phyloP scores from a whole-genome alignment of 1,284 basidiomycete genomes.

The Paramarasmius palmivorus region DNA sequence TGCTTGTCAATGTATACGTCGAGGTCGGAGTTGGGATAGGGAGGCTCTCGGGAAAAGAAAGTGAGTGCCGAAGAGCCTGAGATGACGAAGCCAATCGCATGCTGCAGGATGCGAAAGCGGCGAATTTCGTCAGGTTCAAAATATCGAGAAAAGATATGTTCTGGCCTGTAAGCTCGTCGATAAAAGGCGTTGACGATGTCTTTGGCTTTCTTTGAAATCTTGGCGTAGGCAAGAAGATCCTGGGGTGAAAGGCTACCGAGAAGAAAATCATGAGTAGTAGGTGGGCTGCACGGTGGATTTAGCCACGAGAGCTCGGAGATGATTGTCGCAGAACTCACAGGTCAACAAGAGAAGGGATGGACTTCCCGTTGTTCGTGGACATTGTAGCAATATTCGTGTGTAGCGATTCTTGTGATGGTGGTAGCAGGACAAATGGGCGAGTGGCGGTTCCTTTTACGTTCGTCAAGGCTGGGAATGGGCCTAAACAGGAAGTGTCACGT shows the following conservation, averaged over 20 bases:
- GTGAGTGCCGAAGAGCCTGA: constrained; percentile 11
- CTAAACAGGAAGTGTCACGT: no score
- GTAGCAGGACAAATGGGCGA: no score
- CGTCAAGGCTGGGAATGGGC: no score
- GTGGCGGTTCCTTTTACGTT: no score
- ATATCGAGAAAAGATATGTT: constrained; percentile 4
- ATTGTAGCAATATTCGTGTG: no score
- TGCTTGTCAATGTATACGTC: constrained; percentile 3
- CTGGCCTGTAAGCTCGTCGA: constrained; percentile 7
- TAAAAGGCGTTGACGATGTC: constrained; percentile 2
- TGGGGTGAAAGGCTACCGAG: constrained; percentile 5
- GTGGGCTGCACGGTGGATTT: no score
- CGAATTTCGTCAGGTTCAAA: constrained; percentile 1
- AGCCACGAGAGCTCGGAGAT: no score
- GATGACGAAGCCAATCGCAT: constrained; percentile 2
- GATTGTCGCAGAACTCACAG: no score
- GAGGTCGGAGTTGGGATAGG: constrained; percentile 7
- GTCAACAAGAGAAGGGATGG: no score
- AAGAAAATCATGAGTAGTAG: constrained; percentile 1
- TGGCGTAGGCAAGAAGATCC: neutral
- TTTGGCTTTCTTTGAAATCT: neutral
- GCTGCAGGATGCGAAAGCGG: constrained; percentile 4
- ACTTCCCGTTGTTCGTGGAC: no score
- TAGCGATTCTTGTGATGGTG: no score
- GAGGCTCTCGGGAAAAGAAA: constrained; percentile 6